Evolutionary conservation across 108 stramenopile genomes (phyloP), one percentile per base, ranked within the genome.

Genomic region (Pinguiococcus pyrenoidosus): DNA sequence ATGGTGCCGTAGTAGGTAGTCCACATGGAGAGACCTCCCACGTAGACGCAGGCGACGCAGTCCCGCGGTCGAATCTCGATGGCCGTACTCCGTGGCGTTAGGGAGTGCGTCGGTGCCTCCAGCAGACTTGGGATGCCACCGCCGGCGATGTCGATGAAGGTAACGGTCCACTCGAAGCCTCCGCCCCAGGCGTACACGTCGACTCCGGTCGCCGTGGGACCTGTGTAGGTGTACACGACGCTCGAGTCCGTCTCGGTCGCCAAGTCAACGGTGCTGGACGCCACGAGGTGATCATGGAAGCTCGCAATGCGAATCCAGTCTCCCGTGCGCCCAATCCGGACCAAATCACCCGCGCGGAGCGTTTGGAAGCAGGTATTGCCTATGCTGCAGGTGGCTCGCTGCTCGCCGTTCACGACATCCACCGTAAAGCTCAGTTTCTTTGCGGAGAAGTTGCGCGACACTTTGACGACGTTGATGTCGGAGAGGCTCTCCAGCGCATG

Each of bases 141-240:
- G 30, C 37, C 51, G 28, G 49, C 25, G 18, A 62, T 67, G 47
- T 52, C 46, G 12, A 76, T 48, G 37, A 83, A 75, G 8, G 59
- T 53, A 2, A 85, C 76, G 0, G 69, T 61, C 82, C 82, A 85
- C 46, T 71, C 74, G 56, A 75, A 81, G 3, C 80, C 80, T 30
- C 75, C 56, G 1, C 75, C 69, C 78, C 78, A 81, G 16, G 44
- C 30, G 27, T 73, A 66, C 17, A 80, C 33, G 12, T 35, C 42
- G n/a, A 43, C 35, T 9, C 13, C 42, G 2, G 57, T 40, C 39
- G 41, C 29, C 30, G 13, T 54, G 25, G 41, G 62, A 21, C 60
- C 79, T 10, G 54, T 40, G 57, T 73, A 81, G 9, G 44, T 52
- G 17, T 39, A 27, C 3, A 49, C 55, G 28, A 78, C 54, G 20